Evolutionary conservation across 2,329 filamentous ascomycete species (phyloP).

Genomic region (Kalaharituber pfeilii): DNA sequence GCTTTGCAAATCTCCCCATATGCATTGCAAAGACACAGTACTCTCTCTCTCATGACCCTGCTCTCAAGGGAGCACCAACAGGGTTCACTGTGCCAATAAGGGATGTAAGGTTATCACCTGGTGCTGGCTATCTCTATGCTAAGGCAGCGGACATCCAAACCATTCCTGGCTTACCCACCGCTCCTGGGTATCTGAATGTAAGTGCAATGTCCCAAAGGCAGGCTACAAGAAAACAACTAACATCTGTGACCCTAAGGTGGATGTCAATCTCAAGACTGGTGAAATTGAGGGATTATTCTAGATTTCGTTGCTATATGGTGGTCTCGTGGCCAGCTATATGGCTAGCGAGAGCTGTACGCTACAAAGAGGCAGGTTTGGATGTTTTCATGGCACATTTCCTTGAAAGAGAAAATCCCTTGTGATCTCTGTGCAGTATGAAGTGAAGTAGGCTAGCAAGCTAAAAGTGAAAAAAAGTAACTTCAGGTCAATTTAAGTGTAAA

Average conservation of each 20-base stretch:
- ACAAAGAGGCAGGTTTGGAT: too few relatives aligned
- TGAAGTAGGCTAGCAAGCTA: too few relatives aligned
- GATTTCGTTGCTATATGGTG: slow-evolving; percentile 2
- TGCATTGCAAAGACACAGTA: slow-evolving; percentile 98
- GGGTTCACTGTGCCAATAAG: slow-evolving; percentile 90
- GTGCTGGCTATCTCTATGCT: slow-evolving; percentile 87
- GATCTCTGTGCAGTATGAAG: too few relatives aligned
- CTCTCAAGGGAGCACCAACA: slow-evolving; percentile 82
- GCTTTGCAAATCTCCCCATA: slow-evolving; percentile 81
- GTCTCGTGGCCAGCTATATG: too few relatives aligned
- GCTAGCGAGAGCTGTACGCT: too few relatives aligned
- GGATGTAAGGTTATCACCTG: slow-evolving; percentile 84
- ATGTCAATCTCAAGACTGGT: slow-evolving; percentile 59
- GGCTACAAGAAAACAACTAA: slow-evolving; percentile 27
- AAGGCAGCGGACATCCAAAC: slow-evolving; percentile 96
- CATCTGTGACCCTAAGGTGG: slow-evolving; percentile 27
- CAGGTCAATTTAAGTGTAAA: too few relatives aligned
- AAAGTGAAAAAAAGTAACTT: too few relatives aligned
- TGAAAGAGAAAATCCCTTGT: too few relatives aligned
- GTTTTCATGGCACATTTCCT: too few relatives aligned
- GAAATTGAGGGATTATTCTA: slow-evolving; percentile 85
- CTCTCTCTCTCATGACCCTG: slow-evolving; percentile 79
- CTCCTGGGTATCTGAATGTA: slow-evolving; percentile 80
- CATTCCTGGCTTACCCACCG: slow-evolving; percentile 86
- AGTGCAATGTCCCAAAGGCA: slow-evolving; percentile 41